Evolutionary conservation across 2,329 filamentous ascomycete species (phyloP).

Genomic region (Botryosphaeria agaves): DNA sequence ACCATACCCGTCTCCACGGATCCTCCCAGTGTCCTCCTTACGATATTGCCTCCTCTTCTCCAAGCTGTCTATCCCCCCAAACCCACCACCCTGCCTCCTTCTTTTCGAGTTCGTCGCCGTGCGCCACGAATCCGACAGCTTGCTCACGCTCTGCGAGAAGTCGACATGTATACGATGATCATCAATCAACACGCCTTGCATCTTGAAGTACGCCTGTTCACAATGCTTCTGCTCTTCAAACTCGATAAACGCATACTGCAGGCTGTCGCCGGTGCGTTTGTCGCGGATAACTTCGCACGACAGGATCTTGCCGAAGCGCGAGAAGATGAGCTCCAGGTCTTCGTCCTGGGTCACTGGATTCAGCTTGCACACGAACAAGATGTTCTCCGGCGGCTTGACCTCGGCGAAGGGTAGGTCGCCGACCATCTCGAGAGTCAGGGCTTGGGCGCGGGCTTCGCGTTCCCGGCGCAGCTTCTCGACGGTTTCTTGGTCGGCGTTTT

Average conservation of each 20-base stretch:
- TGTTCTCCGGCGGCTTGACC: constrained; percentile 91
- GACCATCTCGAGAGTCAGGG: constrained; percentile 91
- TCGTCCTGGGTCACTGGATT: constrained; percentile 93
- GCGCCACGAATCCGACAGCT: constrained; percentile 79
- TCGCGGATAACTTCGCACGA: constrained; percentile 95
- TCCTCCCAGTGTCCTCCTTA: constrained; percentile 34
- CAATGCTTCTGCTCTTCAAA: constrained; percentile 86
- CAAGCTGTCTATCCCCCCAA: constrained; percentile 74
- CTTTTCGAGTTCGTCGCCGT: constrained; percentile 72
- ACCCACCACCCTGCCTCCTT: constrained; percentile 51
- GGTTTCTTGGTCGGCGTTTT: constrained; percentile 63
- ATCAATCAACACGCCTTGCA: constrained; percentile 94
- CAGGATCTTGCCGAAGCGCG: constrained; percentile 84
- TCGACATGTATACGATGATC: constrained; percentile 96
- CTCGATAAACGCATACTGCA: constrained; percentile 97
- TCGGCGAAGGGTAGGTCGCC: constrained; percentile 94
- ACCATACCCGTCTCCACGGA: constrained; percentile 40
- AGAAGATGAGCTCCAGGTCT: constrained; percentile 90
- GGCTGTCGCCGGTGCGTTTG: constrained; percentile 78
- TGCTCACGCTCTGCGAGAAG: constrained; percentile 86
- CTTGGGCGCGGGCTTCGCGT: constrained; percentile 82
- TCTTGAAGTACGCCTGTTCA: constrained; percentile 94
- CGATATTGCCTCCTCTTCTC: constrained; percentile 87
- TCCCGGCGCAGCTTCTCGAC: constrained; percentile 68
- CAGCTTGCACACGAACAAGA: constrained; percentile 95